These are phyloP conservation scores for Boletellus deceptivus DNA, from an alignment of 1,284 basidiomycete species.

Conservation along the genomic window DNA sequence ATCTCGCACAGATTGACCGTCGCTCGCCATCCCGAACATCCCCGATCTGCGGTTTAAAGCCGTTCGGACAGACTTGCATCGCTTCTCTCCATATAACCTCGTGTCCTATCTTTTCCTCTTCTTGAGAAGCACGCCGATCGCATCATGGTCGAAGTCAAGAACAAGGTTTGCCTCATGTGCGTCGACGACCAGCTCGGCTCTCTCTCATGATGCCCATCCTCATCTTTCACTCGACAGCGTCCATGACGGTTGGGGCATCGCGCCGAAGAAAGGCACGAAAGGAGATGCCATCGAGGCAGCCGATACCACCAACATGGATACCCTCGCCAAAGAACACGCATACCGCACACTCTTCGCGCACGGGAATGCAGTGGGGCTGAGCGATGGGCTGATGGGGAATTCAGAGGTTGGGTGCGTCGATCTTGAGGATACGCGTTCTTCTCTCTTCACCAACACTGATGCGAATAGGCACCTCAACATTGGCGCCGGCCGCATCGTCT, in stretches of 20 bases:
- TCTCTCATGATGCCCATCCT: slow-evolving; percentile 1
- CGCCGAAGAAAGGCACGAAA: slow-evolving; percentile 62
- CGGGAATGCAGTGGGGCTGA: slow-evolving; percentile 84
- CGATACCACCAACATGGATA: slow-evolving; percentile 84
- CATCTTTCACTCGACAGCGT: slow-evolving; percentile 49
- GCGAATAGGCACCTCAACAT: slow-evolving; percentile 80
- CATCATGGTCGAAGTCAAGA: slow-evolving; percentile 56
- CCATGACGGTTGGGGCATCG: slow-evolving; percentile 92
- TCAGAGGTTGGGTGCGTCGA: slow-evolving; percentile 84
- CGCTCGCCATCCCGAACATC: slow-evolving; percentile 9
- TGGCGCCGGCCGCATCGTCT: slow-evolving; percentile 88
- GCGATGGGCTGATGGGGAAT: slow-evolving; percentile 92
- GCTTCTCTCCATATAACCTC: background rate
- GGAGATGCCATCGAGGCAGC: slow-evolving; percentile 86
- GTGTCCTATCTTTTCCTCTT: background rate
- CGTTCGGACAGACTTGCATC: background rate
- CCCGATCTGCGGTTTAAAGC: slow-evolving; percentile 5
- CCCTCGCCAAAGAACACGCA: slow-evolving; percentile 74
- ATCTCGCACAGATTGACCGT: too few species aligned
- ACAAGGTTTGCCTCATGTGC: slow-evolving; percentile 90
- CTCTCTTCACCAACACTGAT: background rate
- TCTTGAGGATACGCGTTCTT: background rate
- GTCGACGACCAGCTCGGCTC: slow-evolving; percentile 21
- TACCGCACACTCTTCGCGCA: slow-evolving; percentile 77
- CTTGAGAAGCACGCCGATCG: background rate